These are phyloP conservation scores for Aegilops tauschii DNA, from an alignment of 176 grass and related monocot species.

Conservation along the genomic window DNA sequence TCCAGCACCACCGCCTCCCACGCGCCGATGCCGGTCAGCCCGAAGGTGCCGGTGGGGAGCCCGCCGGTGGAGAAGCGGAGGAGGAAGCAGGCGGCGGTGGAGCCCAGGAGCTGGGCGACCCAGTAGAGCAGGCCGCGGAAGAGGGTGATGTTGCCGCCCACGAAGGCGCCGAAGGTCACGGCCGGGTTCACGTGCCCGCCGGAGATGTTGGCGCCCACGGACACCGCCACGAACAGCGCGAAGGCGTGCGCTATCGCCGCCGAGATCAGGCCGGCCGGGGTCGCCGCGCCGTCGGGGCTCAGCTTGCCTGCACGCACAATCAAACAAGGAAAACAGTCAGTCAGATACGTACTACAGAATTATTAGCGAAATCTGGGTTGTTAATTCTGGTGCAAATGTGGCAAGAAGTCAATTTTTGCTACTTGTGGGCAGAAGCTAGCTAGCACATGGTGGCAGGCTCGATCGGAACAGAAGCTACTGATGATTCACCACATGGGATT, in stretches of 20 bases:
- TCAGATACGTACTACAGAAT: background rate
- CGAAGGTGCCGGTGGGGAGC: conserved; percentile 63
- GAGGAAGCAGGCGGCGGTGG: conserved; percentile 68
- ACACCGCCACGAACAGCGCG: conserved; percentile 84
- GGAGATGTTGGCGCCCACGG: conserved; percentile 92
- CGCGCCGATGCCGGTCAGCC: conserved; percentile 50
- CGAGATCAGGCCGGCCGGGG: conserved; percentile 56
- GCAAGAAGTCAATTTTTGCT: background rate
- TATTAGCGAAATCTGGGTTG: background rate
- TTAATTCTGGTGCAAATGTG: background rate
- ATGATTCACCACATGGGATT: background rate
- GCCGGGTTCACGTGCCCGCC: conserved; percentile 98
- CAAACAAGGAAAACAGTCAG: background rate
- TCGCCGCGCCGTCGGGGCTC: conserved; percentile 16
- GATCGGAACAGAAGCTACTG: background rate
- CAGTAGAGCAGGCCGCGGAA: conserved; percentile 84
- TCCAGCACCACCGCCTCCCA: conserved; percentile 76
- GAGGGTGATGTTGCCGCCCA: conserved; percentile 96
- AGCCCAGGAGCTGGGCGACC: conserved; percentile 87
- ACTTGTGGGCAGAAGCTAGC: background rate
- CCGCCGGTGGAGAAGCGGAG: conserved; percentile 81
- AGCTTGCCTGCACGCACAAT: conserved; percentile 56
- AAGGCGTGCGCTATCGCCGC: conserved; percentile 83
- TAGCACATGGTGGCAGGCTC: conserved; percentile 2
- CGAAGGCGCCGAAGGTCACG: conserved; percentile 89